A percentile compares a stretch with the other conserved stretches of the same genome.
phyloP scores from a whole-genome alignment of 2,329 filamentous ascomycete species.

The Verticillium albo-atrum region DNA sequence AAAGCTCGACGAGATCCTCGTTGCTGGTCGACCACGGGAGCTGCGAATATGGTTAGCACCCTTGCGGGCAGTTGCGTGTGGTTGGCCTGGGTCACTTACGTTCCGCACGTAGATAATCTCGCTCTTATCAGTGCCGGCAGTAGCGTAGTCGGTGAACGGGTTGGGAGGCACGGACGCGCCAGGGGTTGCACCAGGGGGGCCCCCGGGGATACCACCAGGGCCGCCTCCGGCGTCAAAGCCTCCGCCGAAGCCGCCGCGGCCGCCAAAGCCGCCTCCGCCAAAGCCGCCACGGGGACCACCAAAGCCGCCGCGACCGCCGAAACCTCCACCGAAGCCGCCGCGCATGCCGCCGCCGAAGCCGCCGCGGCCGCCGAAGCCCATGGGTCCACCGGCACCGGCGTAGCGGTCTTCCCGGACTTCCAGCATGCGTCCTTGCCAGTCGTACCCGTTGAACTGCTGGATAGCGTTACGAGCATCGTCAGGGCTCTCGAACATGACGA shows the following conservation, averaged over 20 bases:
- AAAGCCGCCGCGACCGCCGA: constrained; percentile 38
- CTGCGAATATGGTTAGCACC: constrained; percentile 40
- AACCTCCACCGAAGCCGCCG: constrained; percentile 55
- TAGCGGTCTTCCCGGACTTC: constrained; percentile 97
- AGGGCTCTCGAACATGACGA: constrained; percentile 91
- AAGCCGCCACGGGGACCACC: constrained; percentile 39
- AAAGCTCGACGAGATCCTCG: constrained; percentile 92
- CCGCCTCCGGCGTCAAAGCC: constrained; percentile 34
- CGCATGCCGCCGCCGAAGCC: constrained; percentile 56
- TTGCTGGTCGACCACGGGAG: constrained; percentile 99
- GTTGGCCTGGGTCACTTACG: constrained; percentile 53
- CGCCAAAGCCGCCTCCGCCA: constrained; percentile 33
- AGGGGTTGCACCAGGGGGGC: constrained; percentile 27
- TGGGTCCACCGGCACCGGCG: constrained; percentile 58
- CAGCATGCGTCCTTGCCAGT: constrained; percentile 91
- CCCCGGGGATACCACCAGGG: constrained; percentile 46
- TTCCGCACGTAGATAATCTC: constrained; percentile 94
- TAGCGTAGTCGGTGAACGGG: constrained; percentile 90
- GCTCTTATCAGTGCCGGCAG: constrained; percentile 77
- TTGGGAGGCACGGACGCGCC: constrained; percentile 62
- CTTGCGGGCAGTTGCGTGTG: not conserved
- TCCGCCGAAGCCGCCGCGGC: constrained; percentile 40
- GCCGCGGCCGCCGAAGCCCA: constrained; percentile 51
- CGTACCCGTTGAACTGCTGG: constrained; percentile 95
- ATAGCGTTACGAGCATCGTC: constrained; percentile 96